Conservation (phyloP, 345 rosid genomes). For the Alliaria petiolata region DNA sequence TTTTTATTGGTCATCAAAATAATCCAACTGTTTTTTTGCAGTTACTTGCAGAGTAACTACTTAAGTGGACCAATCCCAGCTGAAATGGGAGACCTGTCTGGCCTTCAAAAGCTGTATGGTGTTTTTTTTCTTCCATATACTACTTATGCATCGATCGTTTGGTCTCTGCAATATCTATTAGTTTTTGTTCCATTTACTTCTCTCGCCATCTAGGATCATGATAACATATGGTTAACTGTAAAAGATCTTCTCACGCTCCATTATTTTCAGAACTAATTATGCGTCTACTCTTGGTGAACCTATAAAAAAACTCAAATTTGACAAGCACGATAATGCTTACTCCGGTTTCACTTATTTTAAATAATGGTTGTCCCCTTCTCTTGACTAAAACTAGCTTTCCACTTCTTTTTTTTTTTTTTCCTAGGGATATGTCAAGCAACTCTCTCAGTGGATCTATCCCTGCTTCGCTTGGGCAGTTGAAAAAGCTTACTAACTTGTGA, state of each 20-base stretch:
- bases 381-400: not conserved
- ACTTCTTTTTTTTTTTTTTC: not conserved
- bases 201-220: not conserved
- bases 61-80: slow-evolving; percentile 69
- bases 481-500: slow-evolving; percentile 41
- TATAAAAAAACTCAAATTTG: not conserved
- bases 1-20: not conserved
- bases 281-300: not conserved
- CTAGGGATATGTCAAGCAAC: slow-evolving; percentile 88
- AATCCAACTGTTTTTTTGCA: slow-evolving; percentile 33
- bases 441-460: slow-evolving; percentile 71
- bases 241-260: not conserved
- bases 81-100: slow-evolving; percentile 71
- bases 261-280: not conserved
- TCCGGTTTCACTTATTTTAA: not conserved
- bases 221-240: slow-evolving; percentile 2
- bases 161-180: not conserved
- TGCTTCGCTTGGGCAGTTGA: slow-evolving; percentile 66
- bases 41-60: slow-evolving; percentile 90
- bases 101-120: slow-evolving; percentile 68
- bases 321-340: not conserved
- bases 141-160: not conserved
- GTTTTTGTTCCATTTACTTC: not conserved
- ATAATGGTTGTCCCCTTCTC: not conserved
- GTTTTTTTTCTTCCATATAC: slow-evolving; percentile 6